These are phyloP conservation scores for Firmiana major DNA, from an alignment of 345 rosid genomes.

Conservation along the genomic window DNA sequence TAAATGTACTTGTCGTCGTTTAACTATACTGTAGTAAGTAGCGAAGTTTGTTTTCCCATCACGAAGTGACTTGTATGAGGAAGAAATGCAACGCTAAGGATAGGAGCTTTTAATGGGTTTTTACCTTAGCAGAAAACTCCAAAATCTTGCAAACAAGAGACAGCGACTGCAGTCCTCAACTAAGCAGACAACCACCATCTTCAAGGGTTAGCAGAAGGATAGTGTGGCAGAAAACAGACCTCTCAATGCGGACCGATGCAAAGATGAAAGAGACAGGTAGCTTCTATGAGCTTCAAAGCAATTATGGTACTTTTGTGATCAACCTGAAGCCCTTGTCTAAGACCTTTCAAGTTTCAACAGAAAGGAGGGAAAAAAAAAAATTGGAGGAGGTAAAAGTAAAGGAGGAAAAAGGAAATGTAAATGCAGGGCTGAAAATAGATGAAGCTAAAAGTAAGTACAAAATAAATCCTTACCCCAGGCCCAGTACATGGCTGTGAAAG, in stretches of 20 bases:
- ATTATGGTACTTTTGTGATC: not conserved
- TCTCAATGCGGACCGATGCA: constrained; percentile 13
- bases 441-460: not conserved
- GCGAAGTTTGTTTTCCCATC: not conserved
- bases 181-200: constrained; percentile 11
- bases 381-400: not conserved
- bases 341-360: not conserved
- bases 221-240: constrained; percentile 21
- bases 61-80: constrained; percentile 1
- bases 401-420: not conserved
- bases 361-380: not conserved
- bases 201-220: constrained; percentile 3
- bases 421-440: not conserved
- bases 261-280: constrained; percentile 18
- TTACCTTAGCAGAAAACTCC: not conserved
- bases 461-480: not conserved
- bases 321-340: not conserved
- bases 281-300: constrained; percentile 7
- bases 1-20: not conserved
- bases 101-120: not conserved
- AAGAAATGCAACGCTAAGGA: not conserved
- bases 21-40: not conserved
- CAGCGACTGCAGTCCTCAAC: not conserved
- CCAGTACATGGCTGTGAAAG: not conserved
- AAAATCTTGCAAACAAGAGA: not conserved